Percentiles rank a stretch among this genome's conserved stretches.
These are phyloP conservation scores for Brassica nigra DNA, from an alignment of 345 rosid genomes.

Conservation along the genomic window DNA sequence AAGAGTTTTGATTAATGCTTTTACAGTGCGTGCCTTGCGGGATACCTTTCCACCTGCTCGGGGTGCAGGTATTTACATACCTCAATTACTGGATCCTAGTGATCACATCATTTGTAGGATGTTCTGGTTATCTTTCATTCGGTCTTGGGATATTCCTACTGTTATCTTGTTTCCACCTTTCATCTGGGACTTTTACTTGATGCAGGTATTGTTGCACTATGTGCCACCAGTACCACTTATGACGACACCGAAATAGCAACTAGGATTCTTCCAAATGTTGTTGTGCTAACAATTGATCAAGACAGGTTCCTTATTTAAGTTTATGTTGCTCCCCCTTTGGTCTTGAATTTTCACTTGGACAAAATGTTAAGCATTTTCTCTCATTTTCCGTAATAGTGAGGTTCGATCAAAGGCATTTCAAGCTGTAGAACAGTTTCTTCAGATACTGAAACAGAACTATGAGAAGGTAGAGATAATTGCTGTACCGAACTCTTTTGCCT, in stretches of 20 bases:
- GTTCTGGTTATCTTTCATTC: constrained; percentile 15
- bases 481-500: not conserved
- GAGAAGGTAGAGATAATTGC: constrained; percentile 59
- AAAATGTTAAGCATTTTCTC: constrained; percentile 25
- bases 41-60: constrained; percentile 98
- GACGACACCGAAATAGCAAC: constrained; percentile 91
- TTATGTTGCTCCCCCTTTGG: not conserved
- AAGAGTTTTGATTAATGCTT: constrained; percentile 95
- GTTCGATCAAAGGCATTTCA: constrained; percentile 93
- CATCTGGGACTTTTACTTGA: constrained; percentile 21
- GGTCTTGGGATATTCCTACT: constrained; percentile 11
- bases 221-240: constrained; percentile 90
- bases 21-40: constrained; percentile 96
- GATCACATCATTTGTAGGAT: not conserved
- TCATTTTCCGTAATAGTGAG: constrained; percentile 61
- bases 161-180: not conserved
- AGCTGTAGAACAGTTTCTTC: constrained; percentile 90
- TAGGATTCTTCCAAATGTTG: constrained; percentile 85
- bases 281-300: constrained; percentile 87
- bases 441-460: constrained; percentile 74
- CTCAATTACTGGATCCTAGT: not conserved
- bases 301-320: constrained; percentile 61
- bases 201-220: constrained; percentile 94
- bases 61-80: constrained; percentile 79
- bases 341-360: not conserved